These are phyloP conservation scores for Gossypium arboreum DNA, from an alignment of 345 rosid genomes.

Conservation along the genomic window DNA sequence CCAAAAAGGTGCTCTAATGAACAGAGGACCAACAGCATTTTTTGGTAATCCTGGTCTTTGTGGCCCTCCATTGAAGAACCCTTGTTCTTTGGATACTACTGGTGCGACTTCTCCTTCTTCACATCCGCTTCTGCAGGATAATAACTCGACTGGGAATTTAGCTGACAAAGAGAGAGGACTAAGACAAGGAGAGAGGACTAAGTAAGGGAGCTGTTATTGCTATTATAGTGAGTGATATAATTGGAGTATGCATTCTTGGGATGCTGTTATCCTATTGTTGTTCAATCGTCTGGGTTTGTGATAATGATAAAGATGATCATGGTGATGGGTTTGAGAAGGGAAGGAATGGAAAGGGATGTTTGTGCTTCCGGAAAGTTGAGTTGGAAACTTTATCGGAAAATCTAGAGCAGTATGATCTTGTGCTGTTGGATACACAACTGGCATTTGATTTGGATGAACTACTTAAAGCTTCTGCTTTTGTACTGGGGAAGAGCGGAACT, in stretches of 20 bases:
- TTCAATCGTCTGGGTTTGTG: conserved; percentile 49
- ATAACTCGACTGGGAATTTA: conserved; percentile 37
- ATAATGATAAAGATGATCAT: conserved; percentile 37
- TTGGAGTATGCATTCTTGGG: conserved; percentile 85
- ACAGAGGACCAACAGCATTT: conserved; percentile 92
- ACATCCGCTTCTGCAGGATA: conserved; percentile 61
- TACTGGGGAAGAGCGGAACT: conserved; percentile 90
- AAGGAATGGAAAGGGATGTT: conserved; percentile 54
- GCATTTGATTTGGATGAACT: conserved; percentile 87
- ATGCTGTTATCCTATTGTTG: conserved; percentile 82
- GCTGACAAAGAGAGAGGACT: conserved; percentile 49
- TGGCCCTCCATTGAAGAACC: conserved; percentile 81
- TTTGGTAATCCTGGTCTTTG: conserved; percentile 84
- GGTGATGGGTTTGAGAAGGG: conserved; percentile 53
- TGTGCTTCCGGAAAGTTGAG: conserved; percentile 79
- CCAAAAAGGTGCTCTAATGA: conserved; percentile 89
- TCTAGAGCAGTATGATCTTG: conserved; percentile 75
- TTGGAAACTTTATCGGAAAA: conserved; percentile 72
- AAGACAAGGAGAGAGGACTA: conserved; percentile 53
- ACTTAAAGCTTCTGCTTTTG: conserved; percentile 95
- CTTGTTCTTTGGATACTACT: conserved; percentile 49
- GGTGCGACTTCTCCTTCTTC: conserved; percentile 55
- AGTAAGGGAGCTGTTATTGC: conserved; percentile 62
- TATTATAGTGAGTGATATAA: conserved; percentile 68
- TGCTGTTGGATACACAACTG: conserved; percentile 68